phyloP scores from a whole-genome alignment of 768 basidiomycete species.

The Cubamyces sp. region DNA sequence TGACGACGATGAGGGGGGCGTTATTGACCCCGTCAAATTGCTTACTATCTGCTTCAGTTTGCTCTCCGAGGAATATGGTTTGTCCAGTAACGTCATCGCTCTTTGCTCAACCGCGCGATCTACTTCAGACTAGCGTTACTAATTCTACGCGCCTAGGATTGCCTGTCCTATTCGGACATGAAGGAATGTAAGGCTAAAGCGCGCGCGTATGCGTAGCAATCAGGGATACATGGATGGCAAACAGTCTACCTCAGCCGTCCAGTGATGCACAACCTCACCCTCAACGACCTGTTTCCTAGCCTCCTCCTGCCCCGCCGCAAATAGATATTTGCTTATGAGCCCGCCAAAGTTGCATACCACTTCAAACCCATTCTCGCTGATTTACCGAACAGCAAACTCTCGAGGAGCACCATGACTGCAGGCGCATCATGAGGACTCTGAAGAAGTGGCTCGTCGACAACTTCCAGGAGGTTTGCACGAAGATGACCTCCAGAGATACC shows the following conservation, averaged over 20 bases:
- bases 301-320: constrained; percentile 50
- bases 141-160: constrained; percentile 50
- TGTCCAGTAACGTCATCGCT: constrained; percentile 74
- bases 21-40: constrained; percentile 64
- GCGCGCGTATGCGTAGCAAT: constrained; percentile 28
- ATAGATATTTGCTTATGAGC: constrained; percentile 92
- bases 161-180: too few relatives aligned
- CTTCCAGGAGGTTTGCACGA: constrained; percentile 81
- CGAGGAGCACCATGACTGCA: constrained; percentile 65
- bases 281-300: constrained; percentile 56
- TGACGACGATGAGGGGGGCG: constrained; percentile 37
- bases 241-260: constrained; percentile 57
- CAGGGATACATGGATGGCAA: constrained; percentile 55
- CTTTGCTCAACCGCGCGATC: constrained; percentile 72
- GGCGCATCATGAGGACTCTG: constrained; percentile 82
- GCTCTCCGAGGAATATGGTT: constrained; percentile 82
- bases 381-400: constrained; percentile 73
- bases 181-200: constrained; percentile 3
- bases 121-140: constrained; percentile 64
- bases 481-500: constrained; percentile 90
- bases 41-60: constrained; percentile 71
- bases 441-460: constrained; percentile 93
- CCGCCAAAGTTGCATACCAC: constrained; percentile 84
- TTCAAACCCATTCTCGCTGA: constrained; percentile 80
- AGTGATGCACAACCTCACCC: constrained; percentile 67